A percentile compares a stretch with the other conserved stretches of the same genome.
Evolutionary conservation across 1,284 basidiomycete species (phyloP).

Genomic region (Anthracocystis setariae): DNA sequence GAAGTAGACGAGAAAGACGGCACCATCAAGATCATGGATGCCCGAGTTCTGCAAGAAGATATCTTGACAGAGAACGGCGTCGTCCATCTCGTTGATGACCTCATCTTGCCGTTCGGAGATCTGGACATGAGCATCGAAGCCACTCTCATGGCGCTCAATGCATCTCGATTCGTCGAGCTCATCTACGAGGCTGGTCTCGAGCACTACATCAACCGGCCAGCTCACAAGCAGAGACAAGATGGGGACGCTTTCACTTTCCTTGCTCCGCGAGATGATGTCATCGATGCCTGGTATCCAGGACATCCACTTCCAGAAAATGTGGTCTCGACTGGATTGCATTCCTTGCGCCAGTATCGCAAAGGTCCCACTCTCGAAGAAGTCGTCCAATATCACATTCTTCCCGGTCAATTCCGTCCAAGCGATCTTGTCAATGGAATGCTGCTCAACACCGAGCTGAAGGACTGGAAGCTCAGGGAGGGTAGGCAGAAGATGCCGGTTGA

Average conservation of each 20-base stretch:
- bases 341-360: slow-evolving; percentile 13
- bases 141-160: slow-evolving; percentile 86
- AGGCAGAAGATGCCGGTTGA: slow-evolving; percentile 67
- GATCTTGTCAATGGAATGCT: slow-evolving; percentile 49
- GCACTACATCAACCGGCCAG: slow-evolving; percentile 68
- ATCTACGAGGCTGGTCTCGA: slow-evolving; percentile 75
- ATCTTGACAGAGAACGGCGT: slow-evolving; percentile 72
- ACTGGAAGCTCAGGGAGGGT: slow-evolving; percentile 67
- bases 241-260: slow-evolving; percentile 70
- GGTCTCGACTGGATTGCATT: background rate
- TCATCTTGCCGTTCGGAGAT: slow-evolving; percentile 81
- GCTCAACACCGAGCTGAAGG: slow-evolving; percentile 56
- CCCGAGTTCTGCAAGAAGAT: slow-evolving; percentile 57
- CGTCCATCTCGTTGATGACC: slow-evolving; percentile 83
- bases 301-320: slow-evolving; percentile 3
- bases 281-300: slow-evolving; percentile 68
- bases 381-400: slow-evolving; percentile 62
- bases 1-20: slow-evolving; percentile 16
- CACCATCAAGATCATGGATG: slow-evolving; percentile 33
- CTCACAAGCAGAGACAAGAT: slow-evolving; percentile 28
- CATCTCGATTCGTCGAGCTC: slow-evolving; percentile 88
- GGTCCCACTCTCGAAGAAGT: slow-evolving; percentile 44
- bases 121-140: slow-evolving; percentile 91
- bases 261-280: slow-evolving; percentile 86
- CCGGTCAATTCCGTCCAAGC: slow-evolving; percentile 38